phyloP scores from a whole-genome alignment of 192 early-diverging fungal species.

The Podila epigama region DNA sequence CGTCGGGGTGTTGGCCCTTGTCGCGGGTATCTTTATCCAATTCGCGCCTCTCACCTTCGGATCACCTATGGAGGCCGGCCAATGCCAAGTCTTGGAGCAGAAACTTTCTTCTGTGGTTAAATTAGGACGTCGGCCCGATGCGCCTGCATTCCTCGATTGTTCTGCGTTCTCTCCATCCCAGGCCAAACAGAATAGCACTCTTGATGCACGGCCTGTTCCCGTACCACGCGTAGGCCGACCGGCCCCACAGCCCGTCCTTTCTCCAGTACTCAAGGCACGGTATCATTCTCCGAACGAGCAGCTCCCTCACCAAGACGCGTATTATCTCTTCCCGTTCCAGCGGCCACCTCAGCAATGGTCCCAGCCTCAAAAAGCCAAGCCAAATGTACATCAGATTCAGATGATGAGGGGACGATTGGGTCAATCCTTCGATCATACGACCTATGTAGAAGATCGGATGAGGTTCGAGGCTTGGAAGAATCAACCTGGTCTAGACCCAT shows the following conservation, averaged over 20 bases:
- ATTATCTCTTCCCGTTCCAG: constrained; percentile 22
- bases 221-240: neutral
- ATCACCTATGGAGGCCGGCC: neutral
- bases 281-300: neutral
- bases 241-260: neutral
- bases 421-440: neutral
- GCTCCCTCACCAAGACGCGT: neutral
- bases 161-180: neutral
- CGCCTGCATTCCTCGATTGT: neutral
- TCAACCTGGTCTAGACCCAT: neutral
- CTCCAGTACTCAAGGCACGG: constrained; percentile 1
- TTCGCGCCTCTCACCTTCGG: constrained; percentile 17
- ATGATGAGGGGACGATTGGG: neutral
- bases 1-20: neutral
- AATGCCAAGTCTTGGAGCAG: neutral
- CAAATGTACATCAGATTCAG: neutral
- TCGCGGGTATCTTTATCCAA: neutral
- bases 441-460: neutral
- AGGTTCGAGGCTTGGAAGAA: neutral
- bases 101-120: neutral
- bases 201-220: neutral
- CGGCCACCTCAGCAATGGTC: constrained; percentile 18
- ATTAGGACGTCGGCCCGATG: neutral
- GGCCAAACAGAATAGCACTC: too few relatives aligned
- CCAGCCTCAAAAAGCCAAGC: neutral